These are phyloP conservation scores for Aspergillus sparsus DNA, from an alignment of 495 filamentous ascomycete species.

Conservation along the genomic window DNA sequence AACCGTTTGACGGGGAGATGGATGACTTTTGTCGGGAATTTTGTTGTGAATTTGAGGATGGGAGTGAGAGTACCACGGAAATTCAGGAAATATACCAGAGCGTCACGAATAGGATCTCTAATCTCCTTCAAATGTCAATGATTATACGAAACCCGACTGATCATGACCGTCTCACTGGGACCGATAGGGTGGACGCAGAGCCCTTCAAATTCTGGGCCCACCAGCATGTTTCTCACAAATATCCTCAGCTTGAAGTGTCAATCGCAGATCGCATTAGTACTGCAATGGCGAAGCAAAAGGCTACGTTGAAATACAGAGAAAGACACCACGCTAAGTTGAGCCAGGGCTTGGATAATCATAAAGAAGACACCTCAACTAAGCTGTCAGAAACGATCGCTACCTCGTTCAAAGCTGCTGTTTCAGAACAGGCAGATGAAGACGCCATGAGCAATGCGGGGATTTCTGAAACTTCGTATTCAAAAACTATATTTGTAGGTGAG, in stretches of 20 bases:
- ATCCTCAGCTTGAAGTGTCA: not conserved
- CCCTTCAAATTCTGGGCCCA: not conserved
- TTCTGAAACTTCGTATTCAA: constrained; percentile 9
- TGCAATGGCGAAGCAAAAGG: constrained; percentile 17
- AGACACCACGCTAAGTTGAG: constrained; percentile 24
- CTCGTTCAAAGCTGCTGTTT: not conserved
- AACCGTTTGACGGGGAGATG: constrained; percentile 15
- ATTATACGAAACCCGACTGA: constrained; percentile 25
- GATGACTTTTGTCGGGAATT: not conserved
- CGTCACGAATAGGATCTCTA: constrained; percentile 12
- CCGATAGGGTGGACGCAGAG: constrained; percentile 4
- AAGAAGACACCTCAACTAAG: not conserved
- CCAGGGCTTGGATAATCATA: constrained; percentile 10
- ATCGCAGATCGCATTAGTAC: constrained; percentile 2
- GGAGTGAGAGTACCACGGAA: not conserved
- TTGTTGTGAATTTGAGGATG: not conserved
- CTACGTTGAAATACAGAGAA: constrained; percentile 24
- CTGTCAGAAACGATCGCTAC: constrained; percentile 2
- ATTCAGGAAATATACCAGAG: constrained; percentile 16
- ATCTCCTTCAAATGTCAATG: constrained; percentile 30
- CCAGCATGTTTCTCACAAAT: not conserved
- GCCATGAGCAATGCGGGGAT: not conserved
- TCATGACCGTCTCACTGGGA: constrained; percentile 23
- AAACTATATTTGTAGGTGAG: not conserved
- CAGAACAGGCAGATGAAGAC: not conserved